Conservation (phyloP, 2,329 filamentous ascomycete species). For the Fusarium sp. region DNA sequence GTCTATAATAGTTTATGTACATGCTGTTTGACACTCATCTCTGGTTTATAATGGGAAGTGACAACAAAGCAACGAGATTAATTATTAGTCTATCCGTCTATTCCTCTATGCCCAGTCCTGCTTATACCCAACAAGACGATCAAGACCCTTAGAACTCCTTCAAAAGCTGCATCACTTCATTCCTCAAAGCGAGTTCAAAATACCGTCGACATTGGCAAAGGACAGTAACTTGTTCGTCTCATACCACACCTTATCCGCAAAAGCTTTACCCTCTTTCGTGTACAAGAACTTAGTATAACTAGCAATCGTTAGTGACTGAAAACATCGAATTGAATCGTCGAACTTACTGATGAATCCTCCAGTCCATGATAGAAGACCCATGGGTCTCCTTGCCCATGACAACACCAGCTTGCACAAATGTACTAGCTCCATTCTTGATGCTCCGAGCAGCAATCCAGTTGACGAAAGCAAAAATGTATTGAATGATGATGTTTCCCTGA, state of each 20-base stretch:
- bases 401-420: slow-evolving; percentile 33
- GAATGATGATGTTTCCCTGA: slow-evolving; percentile 37
- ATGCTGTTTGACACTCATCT: not conserved
- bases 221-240: slow-evolving; percentile 49
- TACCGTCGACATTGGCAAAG: slow-evolving; percentile 41
- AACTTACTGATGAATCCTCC: slow-evolving; percentile 39
- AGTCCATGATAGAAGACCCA: slow-evolving; percentile 37
- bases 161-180: not conserved
- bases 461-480: not conserved
- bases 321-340: not conserved
- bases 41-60: no score
- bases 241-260: slow-evolving; percentile 50
- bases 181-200: slow-evolving; percentile 17
- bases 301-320: not conserved
- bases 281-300: slow-evolving; percentile 45
- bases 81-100: not conserved
- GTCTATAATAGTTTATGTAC: not conserved
- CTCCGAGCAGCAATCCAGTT: slow-evolving; percentile 24
- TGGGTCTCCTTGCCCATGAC: slow-evolving; percentile 35
- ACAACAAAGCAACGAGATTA: not conserved
- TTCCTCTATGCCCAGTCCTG: no score
- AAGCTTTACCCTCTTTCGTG: slow-evolving; percentile 44
- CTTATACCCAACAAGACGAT: no score
- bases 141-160: no score
- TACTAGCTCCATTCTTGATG: slow-evolving; percentile 28